phyloP scores from a whole-genome alignment of 148 eudicot species.

The Fallopia convolvulus region DNA sequence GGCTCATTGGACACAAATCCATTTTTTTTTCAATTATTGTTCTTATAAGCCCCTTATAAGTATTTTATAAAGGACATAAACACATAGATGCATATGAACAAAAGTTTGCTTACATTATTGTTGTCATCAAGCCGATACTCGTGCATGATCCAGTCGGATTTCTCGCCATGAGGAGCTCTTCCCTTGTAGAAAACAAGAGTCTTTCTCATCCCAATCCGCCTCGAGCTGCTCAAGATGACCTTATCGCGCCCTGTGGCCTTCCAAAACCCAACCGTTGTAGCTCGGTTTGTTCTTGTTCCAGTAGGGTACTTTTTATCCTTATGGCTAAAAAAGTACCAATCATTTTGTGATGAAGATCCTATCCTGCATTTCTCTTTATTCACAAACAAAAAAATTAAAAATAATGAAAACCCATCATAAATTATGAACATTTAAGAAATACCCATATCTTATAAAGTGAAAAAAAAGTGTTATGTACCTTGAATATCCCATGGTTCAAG shows the following conservation, averaged over 20 bases:
- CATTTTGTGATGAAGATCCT: slow-evolving; percentile 46
- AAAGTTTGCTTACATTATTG: slow-evolving; percentile 14
- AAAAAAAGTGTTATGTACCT: slow-evolving; percentile 21
- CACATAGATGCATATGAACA: neutral
- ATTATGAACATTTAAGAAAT: neutral
- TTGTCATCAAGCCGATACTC: slow-evolving; percentile 49
- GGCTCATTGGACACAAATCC: no score
- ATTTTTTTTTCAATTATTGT: no score
- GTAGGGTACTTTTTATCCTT: slow-evolving; percentile 75
- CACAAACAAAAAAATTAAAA: neutral
- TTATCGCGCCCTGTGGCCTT: slow-evolving; percentile 80
- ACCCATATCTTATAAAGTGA: neutral
- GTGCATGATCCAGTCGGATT: slow-evolving; percentile 82
- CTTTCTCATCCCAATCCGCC: slow-evolving; percentile 55
- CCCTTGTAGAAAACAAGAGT: slow-evolving; percentile 72
- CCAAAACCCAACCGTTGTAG: slow-evolving; percentile 66
- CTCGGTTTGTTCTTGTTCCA: slow-evolving; percentile 62
- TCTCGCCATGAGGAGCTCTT: slow-evolving; percentile 65
- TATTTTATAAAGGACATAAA: no score
- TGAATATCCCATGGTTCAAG: slow-evolving; percentile 69
- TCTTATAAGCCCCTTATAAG: no score
- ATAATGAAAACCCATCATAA: neutral
- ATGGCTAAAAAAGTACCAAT: slow-evolving; percentile 77
- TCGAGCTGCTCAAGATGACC: slow-evolving; percentile 30
- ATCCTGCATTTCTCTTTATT: slow-evolving; percentile 46